Evolutionary conservation across 192 early-diverging fungal species (phyloP), one percentile per base, ranked within the genome.

Genomic region (Entomortierella parvispora): DNA sequence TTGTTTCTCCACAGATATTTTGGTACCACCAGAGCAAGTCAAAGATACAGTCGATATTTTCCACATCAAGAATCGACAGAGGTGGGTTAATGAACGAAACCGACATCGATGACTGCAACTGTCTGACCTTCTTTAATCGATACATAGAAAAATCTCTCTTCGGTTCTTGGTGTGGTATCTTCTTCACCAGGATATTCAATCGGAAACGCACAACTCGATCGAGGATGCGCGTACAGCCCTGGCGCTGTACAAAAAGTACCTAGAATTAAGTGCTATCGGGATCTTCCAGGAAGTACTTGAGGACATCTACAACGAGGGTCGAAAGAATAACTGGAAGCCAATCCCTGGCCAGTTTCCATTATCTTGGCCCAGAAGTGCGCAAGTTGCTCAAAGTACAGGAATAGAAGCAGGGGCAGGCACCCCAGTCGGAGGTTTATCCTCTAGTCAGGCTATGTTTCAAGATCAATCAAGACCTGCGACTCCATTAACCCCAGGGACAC

Each of bases 11-110:
- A 52, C 68, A 93, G 92, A 98, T 74, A 93, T 98, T 15, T 66
- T 92, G 8, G 91, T 97, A 2, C 96, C 96, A 2, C 86, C 91
- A 2, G 87, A 81, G 20, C 95, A 96, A 69, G 89, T 96, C 22
- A 92, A 94, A 43, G 97, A 99, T 62, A 99, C 96, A 0, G 95
- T 97, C n/a, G 91, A 93, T 54, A 85, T 99, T 43, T 99, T 90
- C 83, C 92, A 92, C 66, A 86, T 92, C 76, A 87, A 90, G 51
- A 92, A 88, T 64, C 79, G 92, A 45, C 93, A 94, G 57, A 75
- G 93, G 91, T 91, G n/a, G n/a, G n/a, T n/a, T n/a, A 71, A 56
- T 58, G 31, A 20, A 47, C 10, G 45, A 8, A 7, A 12, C 9
- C 65, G 37, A 28, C 33, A 26, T 44, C 33, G 14, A 28, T 46